phyloP scores from a whole-genome alignment of 2,329 filamentous ascomycete species.

The Fusarium avenaceum region DNA sequence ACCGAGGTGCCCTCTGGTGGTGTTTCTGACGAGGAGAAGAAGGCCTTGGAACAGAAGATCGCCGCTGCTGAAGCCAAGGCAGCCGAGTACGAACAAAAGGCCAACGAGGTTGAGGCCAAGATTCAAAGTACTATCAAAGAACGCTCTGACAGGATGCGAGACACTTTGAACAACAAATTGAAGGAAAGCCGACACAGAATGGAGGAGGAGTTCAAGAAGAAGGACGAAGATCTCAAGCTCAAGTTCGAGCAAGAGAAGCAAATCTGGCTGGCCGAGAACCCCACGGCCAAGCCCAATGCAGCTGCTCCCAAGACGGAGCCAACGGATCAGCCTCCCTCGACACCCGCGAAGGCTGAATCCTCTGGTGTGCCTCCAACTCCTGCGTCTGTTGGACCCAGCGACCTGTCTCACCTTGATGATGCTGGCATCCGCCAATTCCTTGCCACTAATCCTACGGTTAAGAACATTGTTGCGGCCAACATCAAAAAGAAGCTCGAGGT shows the following conservation, averaged over 20 bases:
- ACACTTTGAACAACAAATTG: conserved; percentile 76
- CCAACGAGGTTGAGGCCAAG: conserved; percentile 73
- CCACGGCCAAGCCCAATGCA: conserved; percentile 47
- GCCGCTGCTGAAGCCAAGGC: conserved; percentile 72
- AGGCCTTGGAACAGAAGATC: conserved; percentile 73
- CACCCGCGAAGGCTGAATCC: conserved; percentile 58
- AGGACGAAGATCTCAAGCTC: conserved; percentile 66
- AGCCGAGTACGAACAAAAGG: conserved; percentile 73
- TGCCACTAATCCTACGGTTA: conserved; percentile 68
- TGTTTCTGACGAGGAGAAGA: conserved; percentile 70
- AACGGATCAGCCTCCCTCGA: conserved; percentile 49
- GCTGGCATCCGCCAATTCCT: conserved; percentile 69
- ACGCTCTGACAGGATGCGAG: conserved; percentile 78
- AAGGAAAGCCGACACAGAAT: conserved; percentile 71
- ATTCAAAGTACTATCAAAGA: conserved; percentile 72
- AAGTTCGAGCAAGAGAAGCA: conserved; percentile 73
- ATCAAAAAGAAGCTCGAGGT: conserved; percentile 78
- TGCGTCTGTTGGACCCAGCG: conserved; percentile 52
- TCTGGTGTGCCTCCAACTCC: conserved; percentile 55
- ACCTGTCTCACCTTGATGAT: conserved; percentile 66
- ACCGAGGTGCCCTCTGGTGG: conserved; percentile 26
- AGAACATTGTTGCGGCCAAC: conserved; percentile 70
- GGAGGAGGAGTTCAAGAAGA: conserved; percentile 67
- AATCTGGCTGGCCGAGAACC: conserved; percentile 70
- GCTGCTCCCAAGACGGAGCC: conserved; percentile 34